phyloP scores from a whole-genome alignment of 1,284 basidiomycete genomes.

The Leucoagaricus sp. region DNA sequence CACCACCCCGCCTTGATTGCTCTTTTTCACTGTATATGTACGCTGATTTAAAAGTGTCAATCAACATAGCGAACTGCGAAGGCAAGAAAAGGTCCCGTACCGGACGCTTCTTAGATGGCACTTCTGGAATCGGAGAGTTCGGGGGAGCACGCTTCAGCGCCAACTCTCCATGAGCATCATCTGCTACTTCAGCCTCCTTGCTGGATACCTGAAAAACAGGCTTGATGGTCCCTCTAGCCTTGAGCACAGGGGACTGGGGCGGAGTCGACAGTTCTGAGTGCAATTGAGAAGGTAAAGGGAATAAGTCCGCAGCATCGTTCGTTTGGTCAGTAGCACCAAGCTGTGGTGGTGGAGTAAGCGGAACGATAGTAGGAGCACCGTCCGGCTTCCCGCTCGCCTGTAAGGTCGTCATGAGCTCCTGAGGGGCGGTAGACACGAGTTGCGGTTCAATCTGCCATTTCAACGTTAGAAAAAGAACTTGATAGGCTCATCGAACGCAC shows the following conservation, averaged over 20 bases:
- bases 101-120: slow-evolving; percentile 9
- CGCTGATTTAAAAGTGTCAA: neutral
- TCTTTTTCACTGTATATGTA: neutral
- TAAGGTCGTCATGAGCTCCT: too few species aligned
- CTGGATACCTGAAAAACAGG: slow-evolving; percentile 19
- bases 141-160: slow-evolving; percentile 24
- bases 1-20: neutral
- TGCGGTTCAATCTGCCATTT: too few species aligned
- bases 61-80: neutral
- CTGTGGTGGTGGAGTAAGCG: too few species aligned
- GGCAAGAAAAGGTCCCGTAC: neutral
- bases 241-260: slow-evolving; percentile 5
- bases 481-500: neutral
- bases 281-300: slow-evolving; percentile 7
- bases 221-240: neutral
- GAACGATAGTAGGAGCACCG: too few species aligned
- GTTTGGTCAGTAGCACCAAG: too few species aligned
- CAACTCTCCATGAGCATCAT: slow-evolving; percentile 30
- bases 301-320: neutral
- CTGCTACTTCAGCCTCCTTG: slow-evolving; percentile 28
- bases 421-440: too few species aligned
- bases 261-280: slow-evolving; percentile 10
- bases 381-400: too few species aligned
- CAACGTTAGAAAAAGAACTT: too few species aligned
- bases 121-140: slow-evolving; percentile 11